Conservation (phyloP, 306 rosid genomes). For the Comarum palustre region DNA sequence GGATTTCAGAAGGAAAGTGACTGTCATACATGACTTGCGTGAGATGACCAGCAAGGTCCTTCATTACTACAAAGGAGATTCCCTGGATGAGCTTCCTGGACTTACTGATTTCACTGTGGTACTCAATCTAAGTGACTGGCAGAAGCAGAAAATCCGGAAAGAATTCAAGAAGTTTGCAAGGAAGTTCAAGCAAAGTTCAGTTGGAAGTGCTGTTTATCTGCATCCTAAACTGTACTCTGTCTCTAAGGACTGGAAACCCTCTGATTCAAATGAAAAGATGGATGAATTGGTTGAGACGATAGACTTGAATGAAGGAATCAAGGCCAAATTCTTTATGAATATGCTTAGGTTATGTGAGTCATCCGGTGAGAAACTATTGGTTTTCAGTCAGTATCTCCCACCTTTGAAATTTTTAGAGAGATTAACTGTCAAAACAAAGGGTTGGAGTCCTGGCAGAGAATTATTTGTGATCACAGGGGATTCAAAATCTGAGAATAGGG, state of each 20-base stretch:
- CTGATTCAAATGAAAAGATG: constrained; percentile 41
- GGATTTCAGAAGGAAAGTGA: constrained; percentile 72
- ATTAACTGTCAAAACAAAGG: constrained; percentile 51
- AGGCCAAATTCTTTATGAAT: constrained; percentile 67
- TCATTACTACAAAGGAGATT: constrained; percentile 92
- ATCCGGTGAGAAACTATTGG: constrained; percentile 74
- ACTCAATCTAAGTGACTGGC: constrained; percentile 57
- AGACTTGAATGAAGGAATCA: constrained; percentile 70
- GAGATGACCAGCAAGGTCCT: constrained; percentile 87
- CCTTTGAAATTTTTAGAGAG: constrained; percentile 83
- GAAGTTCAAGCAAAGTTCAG: constrained; percentile 70
- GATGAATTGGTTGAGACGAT: constrained; percentile 53
- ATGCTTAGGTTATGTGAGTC: constrained; percentile 63
- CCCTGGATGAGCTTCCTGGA: constrained; percentile 96
- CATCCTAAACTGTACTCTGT: constrained; percentile 61
- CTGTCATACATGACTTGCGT: constrained; percentile 80
- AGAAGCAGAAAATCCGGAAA: constrained; percentile 49
- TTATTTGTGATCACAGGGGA: constrained; percentile 84
- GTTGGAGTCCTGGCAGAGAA: constrained; percentile 75
- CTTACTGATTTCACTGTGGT: constrained; percentile 73
- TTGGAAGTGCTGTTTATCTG: constrained; percentile 78
- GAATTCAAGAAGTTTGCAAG: constrained; percentile 40
- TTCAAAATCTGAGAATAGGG: constrained; percentile 63
- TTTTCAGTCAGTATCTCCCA: constrained; percentile 84
- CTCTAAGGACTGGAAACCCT: constrained; percentile 36